Evolutionary conservation across 768 basidiomycete species (phyloP).

Genomic region (Rhizopogon vinicolor): DNA sequence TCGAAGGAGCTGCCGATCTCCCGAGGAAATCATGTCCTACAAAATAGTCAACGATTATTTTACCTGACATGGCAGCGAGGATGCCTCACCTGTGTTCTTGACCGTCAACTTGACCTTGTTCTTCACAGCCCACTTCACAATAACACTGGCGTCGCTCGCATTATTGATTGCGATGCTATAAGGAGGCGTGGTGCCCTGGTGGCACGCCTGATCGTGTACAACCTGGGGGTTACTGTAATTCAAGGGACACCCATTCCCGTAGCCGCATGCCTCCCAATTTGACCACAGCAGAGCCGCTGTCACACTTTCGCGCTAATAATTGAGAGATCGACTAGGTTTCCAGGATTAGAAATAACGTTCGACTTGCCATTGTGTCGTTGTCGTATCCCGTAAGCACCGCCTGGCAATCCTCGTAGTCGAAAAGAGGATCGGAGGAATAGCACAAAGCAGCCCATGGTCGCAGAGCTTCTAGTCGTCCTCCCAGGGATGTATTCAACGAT

Average conservation of each 20-base stretch:
- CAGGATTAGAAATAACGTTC: neutral
- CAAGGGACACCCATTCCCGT: slow-evolving; percentile 12
- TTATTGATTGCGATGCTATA: slow-evolving; percentile 13
- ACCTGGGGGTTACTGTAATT: slow-evolving; percentile 15
- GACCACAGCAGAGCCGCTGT: slow-evolving; percentile 16
- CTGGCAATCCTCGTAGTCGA: slow-evolving; percentile 5
- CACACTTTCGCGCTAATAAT: slow-evolving; percentile 12
- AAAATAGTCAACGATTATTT: neutral
- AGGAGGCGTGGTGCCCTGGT: slow-evolving; percentile 17
- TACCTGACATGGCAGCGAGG: neutral
- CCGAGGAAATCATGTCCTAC: slow-evolving; percentile 19
- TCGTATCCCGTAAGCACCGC: slow-evolving; percentile 9
- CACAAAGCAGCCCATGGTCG: slow-evolving; percentile 15
- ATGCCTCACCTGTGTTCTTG: slow-evolving; percentile 17
- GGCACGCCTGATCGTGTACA: slow-evolving; percentile 5
- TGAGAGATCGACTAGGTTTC: neutral
- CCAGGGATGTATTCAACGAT: slow-evolving; percentile 6
- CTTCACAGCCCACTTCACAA: slow-evolving; percentile 16
- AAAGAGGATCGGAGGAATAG: slow-evolving; percentile 6
- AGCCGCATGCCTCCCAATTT: slow-evolving; percentile 20
- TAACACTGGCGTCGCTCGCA: slow-evolving; percentile 15
- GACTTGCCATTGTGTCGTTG: slow-evolving; percentile 6
- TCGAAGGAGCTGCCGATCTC: slow-evolving; percentile 18
- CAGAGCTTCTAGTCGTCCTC: slow-evolving; percentile 7
- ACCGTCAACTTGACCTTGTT: slow-evolving; percentile 16